Conservation (phyloP, 148 eudicot species). For the Chenopodium formosanum region DNA sequence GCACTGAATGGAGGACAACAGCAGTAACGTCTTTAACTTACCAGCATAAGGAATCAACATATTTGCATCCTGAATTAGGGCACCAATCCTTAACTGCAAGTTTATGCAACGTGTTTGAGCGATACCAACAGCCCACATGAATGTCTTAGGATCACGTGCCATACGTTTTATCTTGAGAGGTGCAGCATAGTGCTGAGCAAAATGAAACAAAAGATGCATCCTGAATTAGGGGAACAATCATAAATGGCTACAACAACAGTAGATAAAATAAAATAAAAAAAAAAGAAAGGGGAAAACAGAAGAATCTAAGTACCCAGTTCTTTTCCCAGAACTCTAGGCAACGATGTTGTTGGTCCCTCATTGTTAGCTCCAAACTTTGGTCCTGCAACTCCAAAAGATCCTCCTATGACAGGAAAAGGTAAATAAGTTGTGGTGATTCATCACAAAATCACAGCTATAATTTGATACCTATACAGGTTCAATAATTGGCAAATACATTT, state of each 20-base stretch:
- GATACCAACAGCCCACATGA: slow-evolving; percentile 87
- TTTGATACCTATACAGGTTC: neutral
- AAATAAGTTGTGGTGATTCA: slow-evolving; percentile 1
- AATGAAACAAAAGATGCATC: neutral
- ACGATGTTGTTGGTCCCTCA: slow-evolving; percentile 66
- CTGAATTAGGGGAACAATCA: neutral
- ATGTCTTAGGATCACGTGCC: slow-evolving; percentile 83
- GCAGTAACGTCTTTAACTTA: slow-evolving; percentile 32
- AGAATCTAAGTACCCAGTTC: slow-evolving; percentile 71
- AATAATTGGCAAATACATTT: neutral
- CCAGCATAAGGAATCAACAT: slow-evolving; percentile 97
- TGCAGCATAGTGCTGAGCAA: slow-evolving; percentile 73
- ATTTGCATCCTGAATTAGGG: slow-evolving; percentile 79
- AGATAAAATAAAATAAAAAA: slow-evolving; percentile 1
- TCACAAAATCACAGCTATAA: neutral
- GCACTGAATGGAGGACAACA: slow-evolving; percentile 1
- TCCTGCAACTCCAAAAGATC: slow-evolving; percentile 91
- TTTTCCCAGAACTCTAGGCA: slow-evolving; percentile 94
- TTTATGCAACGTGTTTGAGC: slow-evolving; percentile 84
- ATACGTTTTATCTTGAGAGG: slow-evolving; percentile 93
- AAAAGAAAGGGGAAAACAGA: neutral
- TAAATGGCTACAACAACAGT: neutral
- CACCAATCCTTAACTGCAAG: slow-evolving; percentile 78
- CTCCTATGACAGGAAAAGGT: slow-evolving; percentile 53
- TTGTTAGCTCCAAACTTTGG: slow-evolving; percentile 55